These are phyloP conservation scores for Fraxinus albicans DNA, from an alignment of 305 asterid species.

Conservation along the genomic window DNA sequence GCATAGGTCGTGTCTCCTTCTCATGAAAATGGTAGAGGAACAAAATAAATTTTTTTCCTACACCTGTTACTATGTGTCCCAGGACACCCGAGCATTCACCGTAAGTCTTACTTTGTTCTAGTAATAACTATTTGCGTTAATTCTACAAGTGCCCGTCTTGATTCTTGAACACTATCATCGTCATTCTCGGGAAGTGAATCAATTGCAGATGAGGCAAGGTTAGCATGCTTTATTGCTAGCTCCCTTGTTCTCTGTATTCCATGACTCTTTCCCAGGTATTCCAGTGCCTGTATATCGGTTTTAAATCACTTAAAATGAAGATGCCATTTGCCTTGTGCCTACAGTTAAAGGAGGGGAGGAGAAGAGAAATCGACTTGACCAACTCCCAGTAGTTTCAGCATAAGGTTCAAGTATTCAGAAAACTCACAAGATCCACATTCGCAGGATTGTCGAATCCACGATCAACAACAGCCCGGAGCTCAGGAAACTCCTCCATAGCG, in stretches of 20 bases:
- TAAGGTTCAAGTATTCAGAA: background rate
- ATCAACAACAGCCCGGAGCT: conserved; percentile 61
- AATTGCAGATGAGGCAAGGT: conserved; percentile 80
- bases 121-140: conserved; percentile 77
- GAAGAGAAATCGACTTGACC: background rate
- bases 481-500: conserved; percentile 92
- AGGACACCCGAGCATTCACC: conserved; percentile 4
- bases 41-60: background rate
- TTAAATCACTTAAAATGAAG: background rate
- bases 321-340: background rate
- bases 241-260: conserved; percentile 84
- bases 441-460: conserved; percentile 73
- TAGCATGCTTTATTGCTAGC: conserved; percentile 78
- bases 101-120: conserved; percentile 60
- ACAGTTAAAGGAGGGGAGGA: background rate
- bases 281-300: conserved; percentile 56
- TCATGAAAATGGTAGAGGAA: background rate
- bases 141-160: conserved; percentile 89
- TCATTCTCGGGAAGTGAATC: conserved; percentile 65
- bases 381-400: background rate
- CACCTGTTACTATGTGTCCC: conserved; percentile 10
- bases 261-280: conserved; percentile 72
- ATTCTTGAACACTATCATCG: conserved; percentile 62
- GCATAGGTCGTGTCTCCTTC: background rate
- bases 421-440: conserved; percentile 75